Evolutionary conservation across 2,329 filamentous ascomycete genomes (phyloP).

Genomic region (Leptographium galeiforme): DNA sequence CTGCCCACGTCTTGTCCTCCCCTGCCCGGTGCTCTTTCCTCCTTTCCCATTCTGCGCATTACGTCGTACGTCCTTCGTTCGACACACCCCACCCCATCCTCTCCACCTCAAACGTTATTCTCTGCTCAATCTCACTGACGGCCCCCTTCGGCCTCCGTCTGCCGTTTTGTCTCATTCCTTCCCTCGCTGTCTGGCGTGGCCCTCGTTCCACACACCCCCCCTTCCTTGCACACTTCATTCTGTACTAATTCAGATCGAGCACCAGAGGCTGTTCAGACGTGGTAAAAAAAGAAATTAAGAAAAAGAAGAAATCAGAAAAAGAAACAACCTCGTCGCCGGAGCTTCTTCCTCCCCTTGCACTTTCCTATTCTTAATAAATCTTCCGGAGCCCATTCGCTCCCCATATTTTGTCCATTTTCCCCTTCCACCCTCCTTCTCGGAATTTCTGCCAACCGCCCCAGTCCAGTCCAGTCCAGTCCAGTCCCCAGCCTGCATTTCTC

Average conservation of each 20-base stretch:
- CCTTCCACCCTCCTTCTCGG: background rate
- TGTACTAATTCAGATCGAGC: background rate
- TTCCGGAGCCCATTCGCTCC: background rate
- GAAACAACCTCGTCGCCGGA: background rate
- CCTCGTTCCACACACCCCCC: constrained; percentile 1
- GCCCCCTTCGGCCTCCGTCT: background rate
- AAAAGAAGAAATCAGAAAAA: constrained; percentile 2
- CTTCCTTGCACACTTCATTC: background rate
- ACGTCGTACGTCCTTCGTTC: background rate
- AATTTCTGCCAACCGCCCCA: background rate
- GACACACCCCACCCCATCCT: background rate
- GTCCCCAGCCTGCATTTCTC: background rate
- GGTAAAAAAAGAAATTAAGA: constrained; percentile 6
- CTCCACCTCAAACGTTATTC: background rate
- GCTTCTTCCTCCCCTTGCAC: background rate
- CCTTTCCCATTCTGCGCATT: background rate
- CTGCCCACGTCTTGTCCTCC: background rate
- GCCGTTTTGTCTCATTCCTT: background rate
- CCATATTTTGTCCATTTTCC: background rate
- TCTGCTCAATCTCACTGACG: background rate
- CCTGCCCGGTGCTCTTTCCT: background rate
- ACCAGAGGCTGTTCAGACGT: background rate
- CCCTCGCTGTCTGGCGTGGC: constrained; percentile 1
- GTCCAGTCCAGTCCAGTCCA: background rate
- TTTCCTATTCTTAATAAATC: background rate